A percentile compares a stretch with the other conserved stretches of the same genome.
Evolutionary conservation across 192 early-diverging fungal species (phyloP).

Genomic region (Coemansia sp.): DNA sequence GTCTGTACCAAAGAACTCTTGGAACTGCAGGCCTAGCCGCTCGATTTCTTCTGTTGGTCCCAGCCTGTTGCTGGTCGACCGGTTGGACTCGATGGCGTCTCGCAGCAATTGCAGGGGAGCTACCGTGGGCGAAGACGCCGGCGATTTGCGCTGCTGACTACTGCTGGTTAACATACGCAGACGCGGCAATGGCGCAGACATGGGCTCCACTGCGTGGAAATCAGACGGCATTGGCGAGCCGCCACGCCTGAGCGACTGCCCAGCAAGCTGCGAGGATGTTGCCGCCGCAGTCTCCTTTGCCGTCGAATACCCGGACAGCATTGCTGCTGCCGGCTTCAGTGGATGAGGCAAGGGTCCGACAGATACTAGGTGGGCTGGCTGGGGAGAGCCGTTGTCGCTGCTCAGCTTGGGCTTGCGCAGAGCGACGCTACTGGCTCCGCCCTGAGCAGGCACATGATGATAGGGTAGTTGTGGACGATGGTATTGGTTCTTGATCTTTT

Average conservation of each 20-base stretch:
- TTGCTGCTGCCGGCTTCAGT: slow-evolving; percentile 1
- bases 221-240: not conserved
- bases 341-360: slow-evolving; percentile 8
- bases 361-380: slow-evolving; percentile 2
- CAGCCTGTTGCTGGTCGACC: slow-evolving; percentile 1
- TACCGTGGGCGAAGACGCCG: slow-evolving; percentile 18
- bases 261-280: slow-evolving; percentile 23
- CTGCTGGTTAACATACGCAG: slow-evolving; percentile 38
- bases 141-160: slow-evolving; percentile 21
- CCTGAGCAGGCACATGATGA: not conserved
- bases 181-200: slow-evolving; percentile 45
- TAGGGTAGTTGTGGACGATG: slow-evolving; percentile 4
- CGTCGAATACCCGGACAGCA: not conserved
- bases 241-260: slow-evolving; percentile 18
- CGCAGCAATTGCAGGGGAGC: slow-evolving; percentile 24
- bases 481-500: not conserved
- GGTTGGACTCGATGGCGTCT: slow-evolving; percentile 22
- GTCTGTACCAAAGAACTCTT: slow-evolving; percentile 58
- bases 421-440: slow-evolving; percentile 11
- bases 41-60: slow-evolving; percentile 40
- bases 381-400: slow-evolving; percentile 11
- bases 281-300: slow-evolving; percentile 7
- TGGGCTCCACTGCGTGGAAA: slow-evolving; percentile 26
- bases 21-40: slow-evolving; percentile 51
- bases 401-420: slow-evolving; percentile 30